phyloP scores from a whole-genome alignment of 139 green algal species.

The Ostreobium quekettii region DNA sequence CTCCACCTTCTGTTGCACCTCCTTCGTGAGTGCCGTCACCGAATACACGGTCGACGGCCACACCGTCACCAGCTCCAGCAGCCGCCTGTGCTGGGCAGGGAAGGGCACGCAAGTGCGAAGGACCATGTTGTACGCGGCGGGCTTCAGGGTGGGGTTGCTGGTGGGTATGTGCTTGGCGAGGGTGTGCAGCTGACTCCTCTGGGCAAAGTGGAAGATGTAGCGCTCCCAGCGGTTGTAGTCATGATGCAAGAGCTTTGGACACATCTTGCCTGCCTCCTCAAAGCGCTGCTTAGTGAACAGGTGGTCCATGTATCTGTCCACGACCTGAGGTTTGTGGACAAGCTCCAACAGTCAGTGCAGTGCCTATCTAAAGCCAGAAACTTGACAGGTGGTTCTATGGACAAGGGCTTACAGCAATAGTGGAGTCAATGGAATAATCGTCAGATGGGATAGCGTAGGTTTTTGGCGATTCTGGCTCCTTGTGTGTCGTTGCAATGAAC shows the following conservation, averaged over 20 bases:
- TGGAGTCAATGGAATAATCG: too few species aligned
- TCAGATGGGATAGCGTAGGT: too few species aligned
- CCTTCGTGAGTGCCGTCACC: not conserved
- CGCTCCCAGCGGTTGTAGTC: slow-evolving; percentile 7
- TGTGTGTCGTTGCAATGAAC: too few species aligned
- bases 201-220: slow-evolving; percentile 10
- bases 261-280: slow-evolving; percentile 5
- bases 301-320: slow-evolving; percentile 11
- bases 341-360: too few species aligned
- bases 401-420: too few species aligned
- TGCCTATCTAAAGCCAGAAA: too few species aligned
- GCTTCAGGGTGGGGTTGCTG: slow-evolving; percentile 14
- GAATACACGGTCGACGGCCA: slow-evolving; percentile 1
- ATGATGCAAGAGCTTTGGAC: not conserved
- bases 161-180: slow-evolving; percentile 8
- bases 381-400: too few species aligned
- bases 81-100: not conserved
- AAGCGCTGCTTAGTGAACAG: slow-evolving; percentile 2
- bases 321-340: not conserved
- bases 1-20: slow-evolving; percentile 2
- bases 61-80: slow-evolving; percentile 4
- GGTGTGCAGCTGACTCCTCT: not conserved
- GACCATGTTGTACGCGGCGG: slow-evolving; percentile 15
- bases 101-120: slow-evolving; percentile 2
- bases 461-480: too few species aligned